These are phyloP conservation scores for Arabidopsis suecica DNA, from an alignment of 345 rosid species.

Conservation along the genomic window DNA sequence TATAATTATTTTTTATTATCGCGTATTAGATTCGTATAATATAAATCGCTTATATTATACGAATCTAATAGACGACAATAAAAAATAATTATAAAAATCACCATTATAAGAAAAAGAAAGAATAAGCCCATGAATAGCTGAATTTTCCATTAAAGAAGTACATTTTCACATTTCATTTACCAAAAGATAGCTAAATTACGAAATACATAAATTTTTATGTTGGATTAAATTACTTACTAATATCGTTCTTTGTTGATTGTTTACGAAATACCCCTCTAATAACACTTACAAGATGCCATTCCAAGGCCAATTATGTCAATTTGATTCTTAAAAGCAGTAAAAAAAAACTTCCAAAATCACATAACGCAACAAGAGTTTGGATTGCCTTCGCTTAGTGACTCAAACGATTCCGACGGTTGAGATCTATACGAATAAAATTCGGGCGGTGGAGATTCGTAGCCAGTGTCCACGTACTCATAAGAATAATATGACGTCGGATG, in stretches of 20 bases:
- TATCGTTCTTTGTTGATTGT: neutral
- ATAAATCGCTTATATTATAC: neutral
- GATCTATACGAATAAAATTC: slow-evolving; percentile 50
- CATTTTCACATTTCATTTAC: slow-evolving; percentile 14
- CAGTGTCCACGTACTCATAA: slow-evolving; percentile 52
- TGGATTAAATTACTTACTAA: neutral
- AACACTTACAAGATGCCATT: neutral
- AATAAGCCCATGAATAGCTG: neutral
- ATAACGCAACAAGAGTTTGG: slow-evolving; percentile 85
- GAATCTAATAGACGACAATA: too few relatives aligned
- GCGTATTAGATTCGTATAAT: neutral
- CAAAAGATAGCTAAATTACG: neutral
- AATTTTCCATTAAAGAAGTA: neutral
- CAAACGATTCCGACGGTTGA: slow-evolving; percentile 67
- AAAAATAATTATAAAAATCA: too few relatives aligned
- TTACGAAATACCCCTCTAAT: slow-evolving; percentile 17
- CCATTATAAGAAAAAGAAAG: too few relatives aligned
- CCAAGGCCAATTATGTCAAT: slow-evolving; percentile 25
- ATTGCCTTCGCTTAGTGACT: slow-evolving; percentile 84
- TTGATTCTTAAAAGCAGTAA: neutral
- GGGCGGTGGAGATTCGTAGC: slow-evolving; percentile 49
- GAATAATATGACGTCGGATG: slow-evolving; percentile 47
- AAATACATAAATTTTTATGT: neutral
- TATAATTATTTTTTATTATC: too few relatives aligned
- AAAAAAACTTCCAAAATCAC: slow-evolving; percentile 47